Percentiles rank a stretch among this genome's conserved stretches.
Evolutionary conservation across 2,329 filamentous ascomycete genomes (phyloP).

Genomic region (Pseudonectria buxi): DNA sequence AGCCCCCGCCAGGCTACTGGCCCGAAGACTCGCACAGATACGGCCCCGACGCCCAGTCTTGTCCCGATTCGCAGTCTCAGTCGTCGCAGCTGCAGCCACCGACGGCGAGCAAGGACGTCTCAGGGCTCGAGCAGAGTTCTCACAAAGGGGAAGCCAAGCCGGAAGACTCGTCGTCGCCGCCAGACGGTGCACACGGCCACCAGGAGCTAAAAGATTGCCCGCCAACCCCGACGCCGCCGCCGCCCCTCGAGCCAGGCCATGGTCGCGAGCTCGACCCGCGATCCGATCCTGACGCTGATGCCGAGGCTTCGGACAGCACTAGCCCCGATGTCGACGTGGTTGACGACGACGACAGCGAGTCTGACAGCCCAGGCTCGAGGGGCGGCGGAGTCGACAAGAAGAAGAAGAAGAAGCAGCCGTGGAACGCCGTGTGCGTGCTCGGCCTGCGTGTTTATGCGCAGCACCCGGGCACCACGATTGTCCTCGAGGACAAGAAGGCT

Average conservation of each 20-base stretch:
- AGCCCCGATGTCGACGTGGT: conserved; percentile 19
- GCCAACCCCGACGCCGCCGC: no score
- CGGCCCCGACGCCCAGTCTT: no score
- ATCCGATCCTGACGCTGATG: conserved; percentile 10
- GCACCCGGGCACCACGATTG: conserved; percentile 28
- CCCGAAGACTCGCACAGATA: conserved; percentile 15
- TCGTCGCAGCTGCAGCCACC: no score
- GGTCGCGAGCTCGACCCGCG: no score
- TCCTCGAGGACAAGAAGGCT: conserved; percentile 23
- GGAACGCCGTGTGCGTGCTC: conserved; percentile 37
- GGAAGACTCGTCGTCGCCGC: no score
- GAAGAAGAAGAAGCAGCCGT: conserved; percentile 21
- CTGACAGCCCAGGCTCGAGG: background rate
- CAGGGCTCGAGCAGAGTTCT: no score
- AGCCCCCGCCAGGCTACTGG: conserved; percentile 11
- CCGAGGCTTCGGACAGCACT: conserved; percentile 2
- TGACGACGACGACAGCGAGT: conserved; percentile 12
- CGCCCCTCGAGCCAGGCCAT: no score
- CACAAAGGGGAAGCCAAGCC: no score
- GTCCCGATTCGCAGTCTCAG: no score
- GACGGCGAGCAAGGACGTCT: no score
- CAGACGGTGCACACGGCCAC: no score
- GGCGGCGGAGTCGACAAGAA: background rate
- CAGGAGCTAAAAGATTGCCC: no score
- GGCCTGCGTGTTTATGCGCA: conserved; percentile 33